Percentiles rank a stretch among this genome's conserved stretches.
These are phyloP conservation scores for Didymella pomorum DNA, from an alignment of 2,329 filamentous ascomycete genomes.

Conservation along the genomic window DNA sequence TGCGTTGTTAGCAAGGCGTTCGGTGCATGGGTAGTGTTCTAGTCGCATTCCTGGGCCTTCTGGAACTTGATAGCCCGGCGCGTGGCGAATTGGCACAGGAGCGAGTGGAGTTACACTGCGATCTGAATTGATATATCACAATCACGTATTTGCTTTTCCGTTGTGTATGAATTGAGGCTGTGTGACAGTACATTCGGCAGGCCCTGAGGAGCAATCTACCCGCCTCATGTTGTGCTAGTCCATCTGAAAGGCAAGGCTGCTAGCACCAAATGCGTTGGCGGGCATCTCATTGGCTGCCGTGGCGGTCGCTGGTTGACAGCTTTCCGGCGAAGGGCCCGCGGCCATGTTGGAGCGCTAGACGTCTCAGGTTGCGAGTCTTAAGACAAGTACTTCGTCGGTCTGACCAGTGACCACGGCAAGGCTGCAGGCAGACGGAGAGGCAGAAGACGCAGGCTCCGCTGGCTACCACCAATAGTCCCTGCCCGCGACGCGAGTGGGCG, in stretches of 20 bases:
- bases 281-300: conserved; percentile 1
- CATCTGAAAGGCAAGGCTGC: conserved; percentile 5
- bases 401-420: background rate
- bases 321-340: background rate
- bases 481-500: conserved; percentile 3
- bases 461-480: background rate
- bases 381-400: background rate
- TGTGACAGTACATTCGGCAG: background rate
- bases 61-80: conserved; percentile 14
- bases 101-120: background rate
- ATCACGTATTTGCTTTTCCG: background rate
- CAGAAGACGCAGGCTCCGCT: background rate
- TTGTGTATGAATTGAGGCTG: background rate
- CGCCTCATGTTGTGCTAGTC: background rate
- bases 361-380: conserved; percentile 10
- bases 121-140: background rate
- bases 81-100: conserved; percentile 7
- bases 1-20: conserved; percentile 14
- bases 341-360: conserved; percentile 8
- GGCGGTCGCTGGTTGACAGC: background rate
- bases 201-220: background rate
- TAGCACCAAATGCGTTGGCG: background rate
- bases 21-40: conserved; percentile 12
- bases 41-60: conserved; percentile 11
- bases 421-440: background rate